A percentile compares a stretch with the other conserved stretches of the same genome.
phyloP scores from a whole-genome alignment of 2,329 filamentous ascomycete species.

The Leptographium galeiforme region DNA sequence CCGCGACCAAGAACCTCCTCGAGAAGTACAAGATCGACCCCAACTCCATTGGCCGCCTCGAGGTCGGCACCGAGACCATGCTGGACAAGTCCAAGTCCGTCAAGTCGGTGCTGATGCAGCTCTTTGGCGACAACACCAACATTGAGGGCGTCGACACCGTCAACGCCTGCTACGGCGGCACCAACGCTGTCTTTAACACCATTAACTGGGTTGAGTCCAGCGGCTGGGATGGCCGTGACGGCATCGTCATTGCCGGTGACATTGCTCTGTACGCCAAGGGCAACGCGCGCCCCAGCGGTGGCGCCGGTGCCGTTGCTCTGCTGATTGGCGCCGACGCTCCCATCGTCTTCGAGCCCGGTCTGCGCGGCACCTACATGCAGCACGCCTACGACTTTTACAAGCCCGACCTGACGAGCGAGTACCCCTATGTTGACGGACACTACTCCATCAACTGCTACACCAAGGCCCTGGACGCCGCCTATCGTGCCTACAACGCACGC shows the following conservation, averaged over 20 bases:
- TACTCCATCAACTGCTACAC: conserved; percentile 74
- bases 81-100: conserved; percentile 86
- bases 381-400: conserved; percentile 88
- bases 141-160: conserved; percentile 72
- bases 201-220: conserved; percentile 82
- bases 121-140: conserved; percentile 73
- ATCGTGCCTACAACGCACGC: conserved; percentile 66
- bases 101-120: conserved; percentile 79
- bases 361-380: conserved; percentile 68
- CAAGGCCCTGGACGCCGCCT: conserved; percentile 66
- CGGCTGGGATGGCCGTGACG: conserved; percentile 72
- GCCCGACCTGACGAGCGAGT: conserved; percentile 76
- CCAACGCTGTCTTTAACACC: conserved; percentile 71
- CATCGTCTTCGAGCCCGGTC: conserved; percentile 62
- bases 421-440: conserved; percentile 74
- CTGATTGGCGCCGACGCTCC: conserved; percentile 68
- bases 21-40: conserved; percentile 74
- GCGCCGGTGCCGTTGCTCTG: conserved; percentile 67
- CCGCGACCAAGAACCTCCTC: conserved; percentile 62
- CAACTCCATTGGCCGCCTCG: conserved; percentile 64
- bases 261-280: conserved; percentile 81
- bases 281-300: conserved; percentile 66
- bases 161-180: conserved; percentile 79
- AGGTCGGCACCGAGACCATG: conserved; percentile 76
- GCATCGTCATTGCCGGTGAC: conserved; percentile 67